A percentile compares a stretch with the other conserved stretches of the same genome.
Evolutionary conservation across 768 basidiomycete species (phyloP).

Genomic region (Russula abietina): DNA sequence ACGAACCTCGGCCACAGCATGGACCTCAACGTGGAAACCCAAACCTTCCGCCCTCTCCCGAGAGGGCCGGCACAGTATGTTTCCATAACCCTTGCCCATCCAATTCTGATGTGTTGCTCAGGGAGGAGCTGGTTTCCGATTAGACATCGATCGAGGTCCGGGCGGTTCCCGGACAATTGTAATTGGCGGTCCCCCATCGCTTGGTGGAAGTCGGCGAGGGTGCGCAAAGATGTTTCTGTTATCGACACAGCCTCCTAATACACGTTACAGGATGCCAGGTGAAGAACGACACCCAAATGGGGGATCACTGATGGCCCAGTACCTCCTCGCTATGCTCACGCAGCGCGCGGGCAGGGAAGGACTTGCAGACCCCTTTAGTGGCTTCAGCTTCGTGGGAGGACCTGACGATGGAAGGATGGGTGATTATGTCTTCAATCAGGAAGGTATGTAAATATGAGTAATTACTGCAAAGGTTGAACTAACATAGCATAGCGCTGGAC

Average conservation of each 20-base stretch:
- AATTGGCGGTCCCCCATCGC: slow-evolving; percentile 34
- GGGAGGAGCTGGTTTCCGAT: slow-evolving; percentile 30
- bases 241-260: slow-evolving; percentile 29
- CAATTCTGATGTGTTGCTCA: slow-evolving; percentile 18
- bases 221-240: slow-evolving; percentile 11
- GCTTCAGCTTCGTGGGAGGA: slow-evolving; percentile 30
- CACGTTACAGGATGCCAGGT: slow-evolving; percentile 31
- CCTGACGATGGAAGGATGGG: slow-evolving; percentile 62
- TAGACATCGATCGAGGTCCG: slow-evolving; percentile 35
- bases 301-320: slow-evolving; percentile 65
- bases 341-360: slow-evolving; percentile 38
- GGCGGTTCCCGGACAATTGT: slow-evolving; percentile 34
- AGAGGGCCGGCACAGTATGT: slow-evolving; percentile 4
- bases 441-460: slow-evolving; percentile 46
- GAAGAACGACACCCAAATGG: slow-evolving; percentile 38
- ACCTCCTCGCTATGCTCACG: slow-evolving; percentile 57
- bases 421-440: slow-evolving; percentile 90
- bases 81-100: slow-evolving; percentile 23
- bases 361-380: slow-evolving; percentile 41
- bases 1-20: slow-evolving; percentile 2
- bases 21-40: slow-evolving; percentile 7
- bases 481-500: slow-evolving; percentile 52
- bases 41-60: slow-evolving; percentile 1
- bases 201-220: slow-evolving; percentile 26
- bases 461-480: neutral